Conservation (phyloP, 305 asterid species). For the Solanum hybrid region DNA sequence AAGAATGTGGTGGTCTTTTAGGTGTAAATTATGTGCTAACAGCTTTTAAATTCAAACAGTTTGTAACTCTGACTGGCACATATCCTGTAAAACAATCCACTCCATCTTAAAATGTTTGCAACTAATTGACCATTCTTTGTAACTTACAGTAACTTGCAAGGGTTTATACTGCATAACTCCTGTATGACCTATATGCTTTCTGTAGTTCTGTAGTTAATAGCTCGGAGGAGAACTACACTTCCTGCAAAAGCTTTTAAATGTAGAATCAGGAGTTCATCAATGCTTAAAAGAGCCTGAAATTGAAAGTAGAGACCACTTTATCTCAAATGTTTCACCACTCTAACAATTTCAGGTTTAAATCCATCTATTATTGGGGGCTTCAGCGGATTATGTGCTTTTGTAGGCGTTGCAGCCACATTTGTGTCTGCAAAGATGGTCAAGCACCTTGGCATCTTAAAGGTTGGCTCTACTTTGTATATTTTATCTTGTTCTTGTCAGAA, state of each 20-base stretch:
- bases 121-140: neutral
- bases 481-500: neutral
- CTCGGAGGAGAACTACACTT: neutral
- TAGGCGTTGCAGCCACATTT: conserved; percentile 91
- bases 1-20: neutral
- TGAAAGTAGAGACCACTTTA: neutral
- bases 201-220: neutral
- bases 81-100: neutral
- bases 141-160: neutral
- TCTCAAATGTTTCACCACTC: neutral
- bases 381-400: conserved; percentile 81
- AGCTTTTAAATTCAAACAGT: neutral
- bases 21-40: neutral
- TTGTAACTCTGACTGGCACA: neutral
- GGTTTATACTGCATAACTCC: neutral
- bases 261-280: neutral
- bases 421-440: conserved; percentile 75
- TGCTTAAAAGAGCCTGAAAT: neutral
- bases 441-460: conserved; percentile 71
- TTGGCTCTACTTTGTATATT: conserved; percentile 12
- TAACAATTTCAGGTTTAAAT: conserved; percentile 52
- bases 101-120: neutral
- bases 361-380: conserved; percentile 91
- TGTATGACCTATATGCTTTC: neutral
- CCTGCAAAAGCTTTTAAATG: neutral